A percentile compares a stretch with the other conserved stretches of the same genome.
Conservation (phyloP, 2,329 filamentous ascomycete species). For the Talaromyces sp. region DNA sequence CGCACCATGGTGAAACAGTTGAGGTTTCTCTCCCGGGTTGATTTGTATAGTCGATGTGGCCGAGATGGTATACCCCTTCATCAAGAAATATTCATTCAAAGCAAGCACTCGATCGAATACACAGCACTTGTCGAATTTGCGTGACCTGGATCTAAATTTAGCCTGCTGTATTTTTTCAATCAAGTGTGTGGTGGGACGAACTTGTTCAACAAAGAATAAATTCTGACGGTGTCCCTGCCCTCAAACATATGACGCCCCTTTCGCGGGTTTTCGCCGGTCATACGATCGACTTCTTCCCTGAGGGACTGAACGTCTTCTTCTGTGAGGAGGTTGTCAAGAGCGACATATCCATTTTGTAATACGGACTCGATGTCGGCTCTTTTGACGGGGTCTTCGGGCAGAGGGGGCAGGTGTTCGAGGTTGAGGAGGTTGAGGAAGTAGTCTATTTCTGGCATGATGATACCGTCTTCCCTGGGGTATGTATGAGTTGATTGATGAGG, state of each 20-base stretch:
- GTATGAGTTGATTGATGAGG: not conserved
- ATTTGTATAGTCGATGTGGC: slow-evolving; percentile 40
- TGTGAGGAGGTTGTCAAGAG: slow-evolving; percentile 33
- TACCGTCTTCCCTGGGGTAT: not conserved
- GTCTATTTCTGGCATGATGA: slow-evolving; percentile 3
- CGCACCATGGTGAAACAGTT: slow-evolving; percentile 35
- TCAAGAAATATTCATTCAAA: slow-evolving; percentile 42
- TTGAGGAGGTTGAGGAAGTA: slow-evolving; percentile 6
- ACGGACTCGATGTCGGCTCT: slow-evolving; percentile 28
- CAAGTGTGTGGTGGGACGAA: not conserved
- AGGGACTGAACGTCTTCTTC: slow-evolving; percentile 30
- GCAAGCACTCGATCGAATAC: slow-evolving; percentile 35
- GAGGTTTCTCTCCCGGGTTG: slow-evolving; percentile 38
- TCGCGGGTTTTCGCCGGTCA: slow-evolving; percentile 29
- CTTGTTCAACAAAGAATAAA: slow-evolving; percentile 41
- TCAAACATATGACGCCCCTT: slow-evolving; percentile 39
- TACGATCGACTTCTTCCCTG: slow-evolving; percentile 30
- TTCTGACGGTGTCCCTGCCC: slow-evolving; percentile 36
- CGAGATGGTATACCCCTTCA: slow-evolving; percentile 34
- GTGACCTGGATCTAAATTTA: slow-evolving; percentile 20
- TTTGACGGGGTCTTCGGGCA: slow-evolving; percentile 22
- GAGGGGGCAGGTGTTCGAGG: not conserved
- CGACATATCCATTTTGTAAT: slow-evolving; percentile 36
- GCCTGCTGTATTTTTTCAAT: not conserved
- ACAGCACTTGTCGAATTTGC: slow-evolving; percentile 38